Conservation (phyloP, 345 rosid species). For the Salix brachista region DNA sequence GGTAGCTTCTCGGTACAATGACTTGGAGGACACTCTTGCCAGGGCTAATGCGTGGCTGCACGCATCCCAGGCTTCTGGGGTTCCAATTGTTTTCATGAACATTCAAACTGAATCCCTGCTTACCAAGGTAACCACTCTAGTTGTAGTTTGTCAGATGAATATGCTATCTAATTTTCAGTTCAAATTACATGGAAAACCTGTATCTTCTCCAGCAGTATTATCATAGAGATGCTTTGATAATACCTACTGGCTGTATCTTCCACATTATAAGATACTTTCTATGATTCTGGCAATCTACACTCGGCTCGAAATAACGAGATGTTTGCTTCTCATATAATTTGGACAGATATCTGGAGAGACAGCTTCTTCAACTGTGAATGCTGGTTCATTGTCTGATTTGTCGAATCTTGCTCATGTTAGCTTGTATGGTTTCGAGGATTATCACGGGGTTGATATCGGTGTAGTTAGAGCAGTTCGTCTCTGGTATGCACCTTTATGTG, state of each 20-base stretch:
- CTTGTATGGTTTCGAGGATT: constrained; percentile 94
- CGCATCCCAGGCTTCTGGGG: constrained; percentile 75
- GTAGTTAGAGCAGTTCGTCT: constrained; percentile 92
- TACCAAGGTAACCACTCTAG: constrained; percentile 57
- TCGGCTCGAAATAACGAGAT: neutral
- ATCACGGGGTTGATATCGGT: constrained; percentile 94
- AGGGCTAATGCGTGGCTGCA: constrained; percentile 86
- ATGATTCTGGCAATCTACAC: neutral
- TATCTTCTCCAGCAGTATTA: no score
- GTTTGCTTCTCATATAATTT: neutral
- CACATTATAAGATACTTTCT: neutral
- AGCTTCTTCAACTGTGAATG: constrained; percentile 77
- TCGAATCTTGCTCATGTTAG: constrained; percentile 71
- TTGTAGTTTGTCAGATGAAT: neutral
- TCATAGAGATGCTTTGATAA: no score
- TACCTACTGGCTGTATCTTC: no score
- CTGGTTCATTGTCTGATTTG: constrained; percentile 77
- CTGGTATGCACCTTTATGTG: constrained; percentile 77
- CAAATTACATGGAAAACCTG: no score
- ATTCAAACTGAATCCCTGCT: constrained; percentile 92
- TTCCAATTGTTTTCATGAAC: constrained; percentile 78
- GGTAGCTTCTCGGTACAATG: constrained; percentile 73
- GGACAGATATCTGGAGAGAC: constrained; percentile 90
- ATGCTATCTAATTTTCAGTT: no score
- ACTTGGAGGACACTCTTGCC: constrained; percentile 93